A percentile compares a stretch with the other conserved stretches of the same genome.
Conservation (phyloP, 2,329 filamentous ascomycete species). For the Juglanconis juglandina region DNA sequence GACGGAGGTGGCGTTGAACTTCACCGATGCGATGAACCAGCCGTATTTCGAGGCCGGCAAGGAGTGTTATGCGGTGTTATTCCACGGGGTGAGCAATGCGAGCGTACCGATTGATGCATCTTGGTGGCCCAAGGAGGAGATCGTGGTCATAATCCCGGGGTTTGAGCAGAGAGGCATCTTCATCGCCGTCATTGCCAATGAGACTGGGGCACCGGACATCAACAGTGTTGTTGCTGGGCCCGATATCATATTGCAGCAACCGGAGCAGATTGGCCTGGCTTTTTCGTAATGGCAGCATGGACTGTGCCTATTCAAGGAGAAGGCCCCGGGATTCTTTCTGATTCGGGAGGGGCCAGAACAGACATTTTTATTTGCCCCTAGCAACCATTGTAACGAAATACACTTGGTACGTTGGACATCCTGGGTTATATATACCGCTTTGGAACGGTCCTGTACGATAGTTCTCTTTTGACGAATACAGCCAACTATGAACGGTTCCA, state of each 20-base stretch:
- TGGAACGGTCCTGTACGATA: no score
- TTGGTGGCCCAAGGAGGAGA: constrained; percentile 21
- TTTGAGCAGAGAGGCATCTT: constrained; percentile 37
- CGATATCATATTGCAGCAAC: constrained; percentile 34
- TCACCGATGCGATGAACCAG: constrained; percentile 27
- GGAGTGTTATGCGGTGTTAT: constrained; percentile 39
- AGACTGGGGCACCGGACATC: constrained; percentile 31
- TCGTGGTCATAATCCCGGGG: constrained; percentile 32
- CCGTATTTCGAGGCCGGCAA: constrained; percentile 23
- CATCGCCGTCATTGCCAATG: constrained; percentile 33
- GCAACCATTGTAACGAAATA: no score
- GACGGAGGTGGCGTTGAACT: constrained; percentile 29
- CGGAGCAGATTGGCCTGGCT: constrained; percentile 8
- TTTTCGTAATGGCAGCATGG: not conserved
- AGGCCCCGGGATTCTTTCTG: no score
- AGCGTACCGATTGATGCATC: constrained; percentile 34
- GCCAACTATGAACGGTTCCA: no score
- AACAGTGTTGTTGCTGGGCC: constrained; percentile 38
- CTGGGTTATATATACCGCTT: no score
- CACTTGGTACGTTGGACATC: no score
- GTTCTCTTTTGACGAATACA: no score
- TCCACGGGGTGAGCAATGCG: constrained; percentile 34
- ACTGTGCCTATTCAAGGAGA: no score
- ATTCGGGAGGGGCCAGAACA: no score
- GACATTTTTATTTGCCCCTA: no score